phyloP scores from a whole-genome alignment of 2,329 filamentous ascomycete species.

The Ophiostoma montium region DNA sequence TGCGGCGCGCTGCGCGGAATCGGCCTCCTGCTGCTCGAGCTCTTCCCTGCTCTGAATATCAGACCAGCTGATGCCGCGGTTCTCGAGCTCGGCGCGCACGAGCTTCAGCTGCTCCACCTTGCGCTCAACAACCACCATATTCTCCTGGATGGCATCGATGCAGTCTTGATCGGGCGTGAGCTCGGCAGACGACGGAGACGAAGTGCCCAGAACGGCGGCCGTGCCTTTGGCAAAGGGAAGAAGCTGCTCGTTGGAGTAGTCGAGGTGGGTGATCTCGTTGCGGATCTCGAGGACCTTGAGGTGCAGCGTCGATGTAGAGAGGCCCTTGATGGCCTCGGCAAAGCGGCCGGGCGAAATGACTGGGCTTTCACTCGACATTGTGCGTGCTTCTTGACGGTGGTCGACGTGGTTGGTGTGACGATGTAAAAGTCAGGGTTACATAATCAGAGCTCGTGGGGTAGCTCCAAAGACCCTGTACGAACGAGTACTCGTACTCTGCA shows the following conservation, averaged over 20 bases:
- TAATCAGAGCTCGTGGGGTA: constrained; percentile 3
- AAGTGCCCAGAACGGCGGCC: constrained; percentile 19
- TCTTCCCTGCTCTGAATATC: constrained; percentile 39
- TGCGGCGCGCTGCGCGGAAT: constrained; percentile 5
- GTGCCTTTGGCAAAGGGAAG: constrained; percentile 48
- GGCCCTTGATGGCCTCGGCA: constrained; percentile 50
- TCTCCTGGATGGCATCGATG: constrained; percentile 59
- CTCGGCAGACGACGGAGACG: constrained; percentile 11
- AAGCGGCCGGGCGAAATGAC: constrained; percentile 52
- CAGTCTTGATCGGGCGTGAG: constrained; percentile 49
- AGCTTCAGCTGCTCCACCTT: constrained; percentile 53
- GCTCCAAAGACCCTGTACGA: not conserved
- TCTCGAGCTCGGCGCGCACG: constrained; percentile 50
- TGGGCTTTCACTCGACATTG: constrained; percentile 27
- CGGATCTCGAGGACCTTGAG: constrained; percentile 63
- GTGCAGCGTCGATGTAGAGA: constrained; percentile 52
- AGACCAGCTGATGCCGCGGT: constrained; percentile 39
- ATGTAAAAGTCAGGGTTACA: not conserved
- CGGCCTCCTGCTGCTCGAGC: constrained; percentile 8
- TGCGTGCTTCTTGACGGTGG: not conserved
- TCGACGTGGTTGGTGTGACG: not conserved
- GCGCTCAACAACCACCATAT: constrained; percentile 51
- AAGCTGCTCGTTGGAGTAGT: constrained; percentile 60
- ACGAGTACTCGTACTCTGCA: not conserved
- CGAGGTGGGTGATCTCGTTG: constrained; percentile 60